These are phyloP conservation scores for Tremellales sp. DNA, from an alignment of 1,284 basidiomycete genomes.

Conservation along the genomic window DNA sequence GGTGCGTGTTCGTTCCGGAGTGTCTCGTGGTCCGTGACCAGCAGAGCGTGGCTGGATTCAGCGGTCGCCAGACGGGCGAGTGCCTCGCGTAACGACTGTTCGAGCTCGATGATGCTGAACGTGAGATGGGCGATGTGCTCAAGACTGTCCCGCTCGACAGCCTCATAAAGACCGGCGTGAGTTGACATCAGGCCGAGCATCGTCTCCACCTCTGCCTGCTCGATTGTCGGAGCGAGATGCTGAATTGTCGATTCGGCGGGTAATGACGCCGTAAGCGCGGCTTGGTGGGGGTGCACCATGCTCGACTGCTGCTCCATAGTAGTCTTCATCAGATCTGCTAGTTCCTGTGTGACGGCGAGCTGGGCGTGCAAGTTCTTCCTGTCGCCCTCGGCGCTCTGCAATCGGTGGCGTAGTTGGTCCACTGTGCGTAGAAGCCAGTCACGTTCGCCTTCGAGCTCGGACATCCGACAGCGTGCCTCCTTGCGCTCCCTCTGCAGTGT, in stretches of 20 bases:
- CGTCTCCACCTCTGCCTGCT: background rate
- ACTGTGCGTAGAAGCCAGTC: background rate
- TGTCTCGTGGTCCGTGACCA: background rate
- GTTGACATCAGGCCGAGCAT: slow-evolving; percentile 12
- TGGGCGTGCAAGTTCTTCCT: background rate
- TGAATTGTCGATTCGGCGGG: background rate
- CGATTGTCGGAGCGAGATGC: background rate
- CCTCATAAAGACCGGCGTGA: slow-evolving; percentile 9
- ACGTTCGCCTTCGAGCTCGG: slow-evolving; percentile 6
- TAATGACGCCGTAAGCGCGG: background rate
- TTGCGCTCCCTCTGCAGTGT: slow-evolving; percentile 3
- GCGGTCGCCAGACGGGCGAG: background rate
- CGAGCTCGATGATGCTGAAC: slow-evolving; percentile 7
- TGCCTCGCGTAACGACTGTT: background rate
- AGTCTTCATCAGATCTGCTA: background rate
- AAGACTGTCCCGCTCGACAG: background rate
- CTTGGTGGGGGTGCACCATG: background rate
- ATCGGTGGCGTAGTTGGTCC: background rate
- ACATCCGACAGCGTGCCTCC: no score
- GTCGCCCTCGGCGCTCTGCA: no score
- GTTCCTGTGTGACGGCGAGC: background rate
- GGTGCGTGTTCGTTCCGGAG: slow-evolving; percentile 14
- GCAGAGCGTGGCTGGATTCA: background rate
- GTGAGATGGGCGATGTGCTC: slow-evolving; percentile 6
- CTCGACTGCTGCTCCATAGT: background rate